Percentiles rank a stretch among this genome's conserved stretches.
phyloP scores from a whole-genome alignment of 352 stramenopile genomes.

The Phytophthora gonapodyides region DNA sequence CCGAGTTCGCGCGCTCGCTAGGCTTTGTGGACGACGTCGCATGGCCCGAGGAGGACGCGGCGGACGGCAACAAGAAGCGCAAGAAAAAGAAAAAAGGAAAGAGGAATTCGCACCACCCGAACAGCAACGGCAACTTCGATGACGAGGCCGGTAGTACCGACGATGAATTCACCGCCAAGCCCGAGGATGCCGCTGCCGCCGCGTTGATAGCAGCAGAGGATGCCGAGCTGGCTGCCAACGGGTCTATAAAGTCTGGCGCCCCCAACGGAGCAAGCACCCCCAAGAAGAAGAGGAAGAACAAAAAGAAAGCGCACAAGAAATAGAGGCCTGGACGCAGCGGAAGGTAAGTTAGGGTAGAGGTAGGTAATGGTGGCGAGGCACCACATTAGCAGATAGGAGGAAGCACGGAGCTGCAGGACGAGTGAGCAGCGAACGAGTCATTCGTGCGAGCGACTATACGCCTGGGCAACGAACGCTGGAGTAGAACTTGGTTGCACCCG shows the following conservation, averaged over 20 bases:
- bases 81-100: constrained; percentile 82
- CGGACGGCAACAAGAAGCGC: constrained; percentile 63
- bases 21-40: constrained; percentile 87
- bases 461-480: too few relatives aligned
- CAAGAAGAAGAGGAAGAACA: constrained; percentile 58
- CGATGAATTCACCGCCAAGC: constrained; percentile 31
- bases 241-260: constrained; percentile 20
- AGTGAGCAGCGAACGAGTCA: neutral
- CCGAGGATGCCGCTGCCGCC: constrained; percentile 32
- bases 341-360: constrained; percentile 37
- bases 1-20: constrained; percentile 76
- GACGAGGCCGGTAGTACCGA: constrained; percentile 31
- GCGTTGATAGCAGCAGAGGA: constrained; percentile 38
- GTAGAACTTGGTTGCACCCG: too few relatives aligned
- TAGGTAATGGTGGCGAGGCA: constrained; percentile 7
- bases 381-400: constrained; percentile 20
- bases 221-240: constrained; percentile 31
- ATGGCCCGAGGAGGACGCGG: constrained; percentile 70
- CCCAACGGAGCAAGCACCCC: constrained; percentile 38
- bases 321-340: constrained; percentile 33
- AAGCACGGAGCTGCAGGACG: constrained; percentile 10
- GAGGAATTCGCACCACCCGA: constrained; percentile 32
- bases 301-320: constrained; percentile 52
- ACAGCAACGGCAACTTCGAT: constrained; percentile 18
- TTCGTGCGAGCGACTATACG: neutral